Percentiles rank a stretch among this genome's conserved stretches.
These are phyloP conservation scores for Caloboletus firmus DNA, from an alignment of 1,284 basidiomycete genomes.

Conservation along the genomic window DNA sequence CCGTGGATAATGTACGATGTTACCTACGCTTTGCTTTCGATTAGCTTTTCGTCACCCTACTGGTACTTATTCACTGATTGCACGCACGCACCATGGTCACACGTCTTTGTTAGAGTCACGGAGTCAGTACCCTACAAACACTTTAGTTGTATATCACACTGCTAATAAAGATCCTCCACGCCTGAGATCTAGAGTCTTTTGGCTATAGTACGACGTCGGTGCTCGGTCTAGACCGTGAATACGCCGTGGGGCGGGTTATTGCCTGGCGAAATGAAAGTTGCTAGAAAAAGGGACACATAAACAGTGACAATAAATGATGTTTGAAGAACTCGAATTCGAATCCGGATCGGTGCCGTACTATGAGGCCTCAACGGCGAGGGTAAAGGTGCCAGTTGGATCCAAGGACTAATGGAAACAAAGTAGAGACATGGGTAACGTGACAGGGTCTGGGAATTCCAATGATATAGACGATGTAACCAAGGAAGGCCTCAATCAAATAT, in stretches of 20 bases:
- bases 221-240: not conserved
- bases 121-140: conserved; percentile 19
- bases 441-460: conserved; percentile 4
- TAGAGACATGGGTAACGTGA: conserved; percentile 2
- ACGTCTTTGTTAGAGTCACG: conserved; percentile 4
- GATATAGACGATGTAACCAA: conserved; percentile 15
- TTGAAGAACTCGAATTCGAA: conserved; percentile 6
- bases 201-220: not conserved
- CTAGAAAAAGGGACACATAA: not conserved
- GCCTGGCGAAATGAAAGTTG: not conserved
- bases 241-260: not conserved
- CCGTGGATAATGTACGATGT: conserved; percentile 26
- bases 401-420: not conserved
- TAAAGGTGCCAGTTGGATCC: not conserved
- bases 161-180: conserved; percentile 15
- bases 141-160: conserved; percentile 16
- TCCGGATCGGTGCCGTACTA: not conserved
- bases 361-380: not conserved
- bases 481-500: conserved; percentile 20
- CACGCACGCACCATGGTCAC: not conserved
- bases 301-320: not conserved
- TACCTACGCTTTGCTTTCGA: conserved; percentile 1
- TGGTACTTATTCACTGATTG: conserved; percentile 2
- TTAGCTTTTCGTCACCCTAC: not conserved
- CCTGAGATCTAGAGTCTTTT: not conserved